Evolutionary conservation across 208 protist genomes (phyloP).

Genomic region (Willaertia magna): DNA sequence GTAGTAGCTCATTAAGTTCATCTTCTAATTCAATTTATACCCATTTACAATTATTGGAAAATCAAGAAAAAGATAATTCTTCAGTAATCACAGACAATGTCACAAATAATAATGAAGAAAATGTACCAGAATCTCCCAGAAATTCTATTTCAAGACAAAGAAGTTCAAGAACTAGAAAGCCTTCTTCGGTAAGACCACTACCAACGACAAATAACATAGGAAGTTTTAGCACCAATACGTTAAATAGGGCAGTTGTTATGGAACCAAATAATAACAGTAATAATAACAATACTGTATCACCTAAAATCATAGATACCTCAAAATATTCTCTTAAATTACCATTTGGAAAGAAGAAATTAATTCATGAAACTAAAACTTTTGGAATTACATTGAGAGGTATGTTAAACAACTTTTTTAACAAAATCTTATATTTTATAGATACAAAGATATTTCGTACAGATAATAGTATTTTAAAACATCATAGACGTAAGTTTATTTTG

Average conservation of each 20-base stretch:
- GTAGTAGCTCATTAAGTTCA: too few relatives aligned
- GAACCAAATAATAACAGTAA: too few relatives aligned
- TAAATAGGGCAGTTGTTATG: too few relatives aligned
- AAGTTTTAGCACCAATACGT: neutral
- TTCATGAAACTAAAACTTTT: constrained; percentile 1
- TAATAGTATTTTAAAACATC: neutral
- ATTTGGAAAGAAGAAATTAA: neutral
- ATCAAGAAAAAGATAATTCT: neutral
- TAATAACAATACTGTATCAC: neutral
- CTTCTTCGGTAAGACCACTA: too few relatives aligned
- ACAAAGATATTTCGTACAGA: neutral
- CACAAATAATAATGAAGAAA: too few relatives aligned
- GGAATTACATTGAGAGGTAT: neutral
- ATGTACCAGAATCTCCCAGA: neutral
- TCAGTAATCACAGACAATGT: neutral
- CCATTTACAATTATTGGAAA: neutral
- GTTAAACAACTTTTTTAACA: neutral
- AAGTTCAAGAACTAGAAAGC: too few relatives aligned
- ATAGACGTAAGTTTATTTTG: neutral
- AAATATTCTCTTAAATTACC: neutral
- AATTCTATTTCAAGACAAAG: neutral
- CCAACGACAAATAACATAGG: too few relatives aligned
- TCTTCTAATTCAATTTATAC: too few relatives aligned
- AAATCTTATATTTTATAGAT: neutral
- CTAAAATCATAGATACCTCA: neutral